Conservation (phyloP, 768 basidiomycete genomes). For the Boletus vermiculosoides region DNA sequence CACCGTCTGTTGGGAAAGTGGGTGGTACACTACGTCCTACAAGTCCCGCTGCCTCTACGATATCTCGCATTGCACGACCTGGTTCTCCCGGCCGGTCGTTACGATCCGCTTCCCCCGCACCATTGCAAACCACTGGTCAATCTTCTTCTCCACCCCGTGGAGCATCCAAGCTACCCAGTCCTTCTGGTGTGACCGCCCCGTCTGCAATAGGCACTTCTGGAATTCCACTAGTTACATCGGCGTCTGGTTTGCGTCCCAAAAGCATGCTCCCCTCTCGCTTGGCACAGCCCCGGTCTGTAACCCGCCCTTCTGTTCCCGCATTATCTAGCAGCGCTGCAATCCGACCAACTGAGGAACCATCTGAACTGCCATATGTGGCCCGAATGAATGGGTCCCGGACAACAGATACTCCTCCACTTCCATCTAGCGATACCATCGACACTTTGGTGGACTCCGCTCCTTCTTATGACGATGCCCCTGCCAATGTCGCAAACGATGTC, state of each 20-base stretch:
- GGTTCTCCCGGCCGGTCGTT: slow-evolving; percentile 38
- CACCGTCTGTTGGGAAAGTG: slow-evolving; percentile 42
- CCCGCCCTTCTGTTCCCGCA: slow-evolving; percentile 32
- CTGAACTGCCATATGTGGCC: slow-evolving; percentile 32
- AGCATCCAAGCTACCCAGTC: slow-evolving; percentile 42
- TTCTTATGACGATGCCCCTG: slow-evolving; percentile 23
- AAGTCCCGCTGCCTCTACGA: slow-evolving; percentile 43
- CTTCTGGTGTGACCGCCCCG: slow-evolving; percentile 13
- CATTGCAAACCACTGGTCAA: slow-evolving; percentile 39
- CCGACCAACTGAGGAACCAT: slow-evolving; percentile 27
- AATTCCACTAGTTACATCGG: slow-evolving; percentile 35
- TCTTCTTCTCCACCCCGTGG: slow-evolving; percentile 50
- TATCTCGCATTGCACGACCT: slow-evolving; percentile 45
- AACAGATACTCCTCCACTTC: slow-evolving; percentile 15
- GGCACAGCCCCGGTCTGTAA: slow-evolving; percentile 54
- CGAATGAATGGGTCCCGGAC: slow-evolving; percentile 17
- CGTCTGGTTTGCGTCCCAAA: slow-evolving; percentile 52
- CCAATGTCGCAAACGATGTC: slow-evolving; percentile 51
- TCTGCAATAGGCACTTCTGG: slow-evolving; percentile 18
- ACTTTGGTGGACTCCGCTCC: slow-evolving; percentile 33
- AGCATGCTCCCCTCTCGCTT: slow-evolving; percentile 74
- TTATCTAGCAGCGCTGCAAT: slow-evolving; percentile 25
- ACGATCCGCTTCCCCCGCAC: slow-evolving; percentile 38
- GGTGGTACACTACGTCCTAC: slow-evolving; percentile 48
- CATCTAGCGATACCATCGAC: slow-evolving; percentile 31